These are phyloP conservation scores for Lycium barbarum DNA, from an alignment of 257 asterid genomes.

Conservation along the genomic window DNA sequence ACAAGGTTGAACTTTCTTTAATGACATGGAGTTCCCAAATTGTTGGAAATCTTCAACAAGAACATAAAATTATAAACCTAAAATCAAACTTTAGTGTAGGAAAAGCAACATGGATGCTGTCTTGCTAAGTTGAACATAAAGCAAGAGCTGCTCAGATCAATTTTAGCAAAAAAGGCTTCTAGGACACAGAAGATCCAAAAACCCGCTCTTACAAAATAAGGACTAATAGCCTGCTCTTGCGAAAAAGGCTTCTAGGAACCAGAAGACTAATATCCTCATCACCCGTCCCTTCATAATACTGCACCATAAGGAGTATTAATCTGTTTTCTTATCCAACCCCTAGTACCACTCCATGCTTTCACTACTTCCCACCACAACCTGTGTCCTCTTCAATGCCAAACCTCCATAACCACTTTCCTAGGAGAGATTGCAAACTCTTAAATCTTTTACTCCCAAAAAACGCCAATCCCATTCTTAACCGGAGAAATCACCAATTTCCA, in stretches of 20 bases:
- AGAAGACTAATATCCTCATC: not conserved
- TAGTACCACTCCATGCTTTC: not conserved
- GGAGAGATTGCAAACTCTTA: not conserved
- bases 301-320: no score
- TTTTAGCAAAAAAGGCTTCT: not conserved
- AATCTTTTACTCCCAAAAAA: no score
- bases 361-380: not conserved
- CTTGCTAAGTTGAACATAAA: constrained; percentile 9
- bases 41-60: not conserved
- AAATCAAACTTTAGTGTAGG: constrained; percentile 1
- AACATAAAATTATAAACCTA: constrained; percentile 9
- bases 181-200: not conserved
- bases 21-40: not conserved
- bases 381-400: not conserved
- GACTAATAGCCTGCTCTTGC: not conserved
- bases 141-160: not conserved
- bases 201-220: no score
- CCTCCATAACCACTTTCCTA: not conserved
- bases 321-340: not conserved
- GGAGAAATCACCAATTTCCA: not conserved
- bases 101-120: not conserved
- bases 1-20: not conserved
- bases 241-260: not conserved
- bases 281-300: not conserved
- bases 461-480: not conserved